A percentile compares a stretch with the other conserved stretches of the same genome.
phyloP scores from a whole-genome alignment of 345 rosid species.

The Gossypium herbaceum region DNA sequence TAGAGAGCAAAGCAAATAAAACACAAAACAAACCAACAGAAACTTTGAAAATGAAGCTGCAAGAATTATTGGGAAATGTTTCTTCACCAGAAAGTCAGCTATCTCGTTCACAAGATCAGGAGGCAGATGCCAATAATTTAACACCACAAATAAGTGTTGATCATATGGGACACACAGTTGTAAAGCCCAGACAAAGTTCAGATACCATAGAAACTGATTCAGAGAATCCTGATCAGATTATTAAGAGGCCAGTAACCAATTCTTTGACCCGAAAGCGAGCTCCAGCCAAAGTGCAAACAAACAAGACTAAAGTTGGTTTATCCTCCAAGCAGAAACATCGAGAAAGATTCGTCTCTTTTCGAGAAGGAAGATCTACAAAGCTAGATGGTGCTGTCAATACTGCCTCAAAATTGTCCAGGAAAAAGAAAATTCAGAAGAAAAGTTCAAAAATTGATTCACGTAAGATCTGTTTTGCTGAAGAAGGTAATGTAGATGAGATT shows the following conservation, averaged over 20 bases:
- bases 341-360: conserved; percentile 44
- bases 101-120: conserved; percentile 36
- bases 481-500: conserved; percentile 33
- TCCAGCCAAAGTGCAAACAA: conserved; percentile 25
- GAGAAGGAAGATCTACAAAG: conserved; percentile 42
- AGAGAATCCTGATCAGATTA: conserved; percentile 46
- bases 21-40: conserved; percentile 42
- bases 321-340: conserved; percentile 35
- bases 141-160: conserved; percentile 29
- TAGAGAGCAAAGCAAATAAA: conserved; percentile 32
- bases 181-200: conserved; percentile 49
- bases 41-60: conserved; percentile 69
- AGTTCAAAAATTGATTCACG: conserved; percentile 34
- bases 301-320: conserved; percentile 23
- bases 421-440: conserved; percentile 38
- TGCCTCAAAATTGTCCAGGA: conserved; percentile 33
- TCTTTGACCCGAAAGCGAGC: conserved; percentile 48
- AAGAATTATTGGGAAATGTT: conserved; percentile 66
- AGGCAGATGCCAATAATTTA: conserved; percentile 30
- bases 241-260: conserved; percentile 58
- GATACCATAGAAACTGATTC: conserved; percentile 89
- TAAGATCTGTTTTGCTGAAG: conserved; percentile 35
- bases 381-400: conserved; percentile 27
- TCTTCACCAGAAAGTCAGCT: conserved; percentile 55
- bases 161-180: conserved; percentile 25